Evolutionary conservation across 306 rosid genomes (phyloP).

Genomic region (Cucurbita argyrosperma): DNA sequence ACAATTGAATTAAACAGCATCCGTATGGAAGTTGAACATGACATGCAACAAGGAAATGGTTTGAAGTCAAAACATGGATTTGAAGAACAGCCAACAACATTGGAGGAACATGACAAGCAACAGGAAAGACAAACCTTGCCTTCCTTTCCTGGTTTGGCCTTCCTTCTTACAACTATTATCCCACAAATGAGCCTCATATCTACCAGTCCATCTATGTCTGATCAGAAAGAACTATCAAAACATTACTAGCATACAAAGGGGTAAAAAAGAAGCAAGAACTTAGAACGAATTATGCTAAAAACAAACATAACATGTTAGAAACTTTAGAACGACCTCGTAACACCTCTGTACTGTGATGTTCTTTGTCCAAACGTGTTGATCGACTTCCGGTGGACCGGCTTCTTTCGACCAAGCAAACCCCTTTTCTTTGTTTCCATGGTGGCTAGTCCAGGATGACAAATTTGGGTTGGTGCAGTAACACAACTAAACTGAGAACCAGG

Average conservation of each 20-base stretch:
- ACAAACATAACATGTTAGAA: too few species aligned
- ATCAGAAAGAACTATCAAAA: conserved; percentile 9
- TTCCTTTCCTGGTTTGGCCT: conserved; percentile 97
- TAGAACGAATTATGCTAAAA: too few species aligned
- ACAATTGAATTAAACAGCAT: conserved; percentile 11
- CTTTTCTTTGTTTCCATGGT: conserved; percentile 59
- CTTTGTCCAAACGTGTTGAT: conserved; percentile 94
- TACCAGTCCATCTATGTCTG: conserved; percentile 97
- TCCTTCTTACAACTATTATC: conserved; percentile 97
- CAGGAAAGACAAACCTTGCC: conserved; percentile 60
- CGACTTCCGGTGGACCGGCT: conserved; percentile 83
- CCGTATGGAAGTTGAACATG: not conserved
- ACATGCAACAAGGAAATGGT: not conserved
- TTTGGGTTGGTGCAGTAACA: conserved; percentile 20
- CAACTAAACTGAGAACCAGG: conserved; percentile 98
- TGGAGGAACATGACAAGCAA: not conserved
- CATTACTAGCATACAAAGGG: not conserved
- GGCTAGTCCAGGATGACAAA: not conserved
- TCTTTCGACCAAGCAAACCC: conserved; percentile 53
- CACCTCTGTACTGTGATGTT: conserved; percentile 94
- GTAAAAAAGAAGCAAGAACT: not conserved
- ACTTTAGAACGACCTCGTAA: conserved; percentile 44
- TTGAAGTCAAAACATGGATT: conserved; percentile 15
- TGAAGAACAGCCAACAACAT: not conserved
- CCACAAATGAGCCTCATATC: conserved; percentile 98